Evolutionary conservation across 129 eudicot species (phyloP).

Genomic region (Flaveria bidentis): DNA sequence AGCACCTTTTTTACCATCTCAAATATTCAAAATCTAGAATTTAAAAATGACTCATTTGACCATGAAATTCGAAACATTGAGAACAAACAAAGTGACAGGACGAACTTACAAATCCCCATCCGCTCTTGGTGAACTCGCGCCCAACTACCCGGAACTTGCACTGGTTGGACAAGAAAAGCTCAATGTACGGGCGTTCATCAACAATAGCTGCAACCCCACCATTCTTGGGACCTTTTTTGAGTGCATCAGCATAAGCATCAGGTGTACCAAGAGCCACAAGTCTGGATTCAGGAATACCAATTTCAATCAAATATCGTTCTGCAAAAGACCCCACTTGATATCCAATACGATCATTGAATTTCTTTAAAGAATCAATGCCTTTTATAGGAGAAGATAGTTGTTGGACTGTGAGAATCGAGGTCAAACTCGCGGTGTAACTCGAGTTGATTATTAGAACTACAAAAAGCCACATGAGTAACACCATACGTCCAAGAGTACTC

Average conservation of each 20-base stretch:
- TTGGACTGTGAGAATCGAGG: slow-evolving; percentile 91
- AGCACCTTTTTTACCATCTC: not conserved
- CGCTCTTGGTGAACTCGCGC: slow-evolving; percentile 82
- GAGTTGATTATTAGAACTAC: slow-evolving; percentile 86
- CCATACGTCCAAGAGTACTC: slow-evolving; percentile 76
- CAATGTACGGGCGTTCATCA: slow-evolving; percentile 81
- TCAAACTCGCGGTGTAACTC: slow-evolving; percentile 95
- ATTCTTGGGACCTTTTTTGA: slow-evolving; percentile 55
- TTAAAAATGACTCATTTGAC: slow-evolving; percentile 14
- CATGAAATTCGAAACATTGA: slow-evolving; percentile 17
- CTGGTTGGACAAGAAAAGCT: slow-evolving; percentile 79
- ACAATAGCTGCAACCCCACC: slow-evolving; percentile 88
- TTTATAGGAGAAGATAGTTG: slow-evolving; percentile 73
- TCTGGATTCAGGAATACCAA: slow-evolving; percentile 61
- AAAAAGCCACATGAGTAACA: slow-evolving; percentile 84
- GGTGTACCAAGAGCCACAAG: slow-evolving; percentile 75
- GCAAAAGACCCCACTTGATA: slow-evolving; percentile 92
- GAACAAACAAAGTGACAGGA: slow-evolving; percentile 13
- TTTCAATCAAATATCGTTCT: slow-evolving; percentile 61
- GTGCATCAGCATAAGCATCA: slow-evolving; percentile 68
- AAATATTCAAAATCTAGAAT: not conserved
- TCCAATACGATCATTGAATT: slow-evolving; percentile 64
- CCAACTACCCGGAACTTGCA: slow-evolving; percentile 86
- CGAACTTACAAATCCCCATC: slow-evolving; percentile 92
- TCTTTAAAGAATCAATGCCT: slow-evolving; percentile 65